Evolutionary conservation across 2,329 filamentous ascomycete species (phyloP), one percentile per base, ranked within the genome.

Genomic region (Endoconidiophora polonica): DNA sequence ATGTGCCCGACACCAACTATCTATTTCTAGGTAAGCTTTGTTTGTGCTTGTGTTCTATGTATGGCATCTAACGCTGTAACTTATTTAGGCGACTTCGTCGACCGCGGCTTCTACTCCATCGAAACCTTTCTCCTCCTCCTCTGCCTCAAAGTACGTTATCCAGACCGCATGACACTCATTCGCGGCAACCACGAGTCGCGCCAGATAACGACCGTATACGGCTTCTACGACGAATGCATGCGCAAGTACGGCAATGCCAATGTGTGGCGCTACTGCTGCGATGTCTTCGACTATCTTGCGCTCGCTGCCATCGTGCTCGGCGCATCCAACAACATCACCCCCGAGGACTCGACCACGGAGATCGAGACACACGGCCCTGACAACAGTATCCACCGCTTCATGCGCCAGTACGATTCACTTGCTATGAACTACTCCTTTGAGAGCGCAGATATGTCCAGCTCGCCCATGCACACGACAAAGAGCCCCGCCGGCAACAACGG

Each of bases 201-300:
- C 53, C 90, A 96, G 65, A 96, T 96, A 57, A 96, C 90, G 20
- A 94, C 86, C 4, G 90, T 96, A 12, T 96, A 96, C 63, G 90
- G 90, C 55, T 96, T 96, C 69, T 96, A 96, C 68, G 90, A 96
- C 61, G 90, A 96, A 68, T 96, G 90, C 60, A 72, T 95, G 55
- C 76, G 90, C 49, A 96, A 96, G 67, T 96, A 96, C 61, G 90
- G 90, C 54, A 94, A 83, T 61, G 88, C 90, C 37, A 96, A 95
- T 59, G 90, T 96, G 1, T 96, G 90, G 90, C 76, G 86, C 49
- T 90, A 95, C 62, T 98, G 88, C 69, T 95, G 88, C 66, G 91
- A 98, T 59, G 84, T 96, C 3, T 98, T 98, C 62, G 90, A 98
- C 67, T 96, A 95, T 64, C 78, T 98, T 20, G 86, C 88, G 4